Percentiles rank a stretch among this genome's conserved stretches.
phyloP scores from a whole-genome alignment of 1,139 yeast genomes.

The Yamadazyma buinensis region DNA sequence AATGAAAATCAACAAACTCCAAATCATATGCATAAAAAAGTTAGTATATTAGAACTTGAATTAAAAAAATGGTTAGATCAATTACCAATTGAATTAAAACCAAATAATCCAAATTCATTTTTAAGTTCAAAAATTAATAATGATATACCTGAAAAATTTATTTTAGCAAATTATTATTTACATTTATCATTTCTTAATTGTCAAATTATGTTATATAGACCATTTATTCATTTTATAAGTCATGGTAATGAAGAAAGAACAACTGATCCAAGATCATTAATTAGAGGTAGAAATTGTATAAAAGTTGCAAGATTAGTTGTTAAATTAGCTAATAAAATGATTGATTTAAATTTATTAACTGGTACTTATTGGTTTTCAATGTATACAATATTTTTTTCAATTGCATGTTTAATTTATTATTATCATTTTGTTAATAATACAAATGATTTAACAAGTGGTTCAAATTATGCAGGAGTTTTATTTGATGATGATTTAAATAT shows the following conservation, averaged over 20 bases:
- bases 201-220: conserved; percentile 82
- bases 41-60: conserved; percentile 69
- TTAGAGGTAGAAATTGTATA: conserved; percentile 80
- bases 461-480: conserved; percentile 44
- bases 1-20: conserved; percentile 19
- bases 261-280: conserved; percentile 46
- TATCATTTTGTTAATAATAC: conserved; percentile 63
- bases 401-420: conserved; percentile 82
- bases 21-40: conserved; percentile 54
- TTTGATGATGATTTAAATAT: conserved; percentile 60
- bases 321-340: conserved; percentile 78
- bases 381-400: conserved; percentile 88
- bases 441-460: conserved; percentile 24
- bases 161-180: conserved; percentile 71
- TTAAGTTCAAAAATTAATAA: conserved; percentile 46
- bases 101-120: conserved; percentile 18
- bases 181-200: conserved; percentile 81
- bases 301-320: conserved; percentile 84
- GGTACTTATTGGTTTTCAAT: conserved; percentile 94
- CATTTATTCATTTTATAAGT: conserved; percentile 80
- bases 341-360: conserved; percentile 64
- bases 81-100: conserved; percentile 70
- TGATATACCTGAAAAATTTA: conserved; percentile 54
- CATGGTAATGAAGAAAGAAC: conserved; percentile 40
- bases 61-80: conserved; percentile 72